A percentile compares a stretch with the other conserved stretches of the same genome.
These are phyloP conservation scores for Aspergillus sp. DNA, from an alignment of 2,329 filamentous ascomycete species.

Conservation along the genomic window DNA sequence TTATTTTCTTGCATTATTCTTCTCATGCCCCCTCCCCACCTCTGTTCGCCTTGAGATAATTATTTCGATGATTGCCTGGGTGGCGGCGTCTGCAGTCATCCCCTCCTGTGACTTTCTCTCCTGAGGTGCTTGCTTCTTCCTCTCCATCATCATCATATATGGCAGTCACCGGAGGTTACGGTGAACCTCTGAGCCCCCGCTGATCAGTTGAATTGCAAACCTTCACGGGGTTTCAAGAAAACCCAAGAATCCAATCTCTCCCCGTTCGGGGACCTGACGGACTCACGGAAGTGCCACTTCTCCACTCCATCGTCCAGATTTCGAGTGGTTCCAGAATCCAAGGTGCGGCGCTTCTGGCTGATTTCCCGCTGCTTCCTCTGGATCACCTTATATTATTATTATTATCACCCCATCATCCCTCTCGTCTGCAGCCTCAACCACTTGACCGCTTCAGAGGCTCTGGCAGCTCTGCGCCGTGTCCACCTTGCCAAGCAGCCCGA, in stretches of 20 bases:
- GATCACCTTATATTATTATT: neutral
- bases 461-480: slow-evolving; percentile 1
- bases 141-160: neutral
- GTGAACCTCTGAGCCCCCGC: neutral
- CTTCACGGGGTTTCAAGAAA: neutral
- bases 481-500: slow-evolving; percentile 3
- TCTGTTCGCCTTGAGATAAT: slow-evolving; percentile 8
- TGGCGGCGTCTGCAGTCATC: slow-evolving; percentile 22
- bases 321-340: too few relatives aligned
- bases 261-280: slow-evolving; percentile 2
- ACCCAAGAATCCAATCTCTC: neutral
- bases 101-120: slow-evolving; percentile 11
- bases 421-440: neutral
- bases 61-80: slow-evolving; percentile 16
- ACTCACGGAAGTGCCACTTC: neutral
- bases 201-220: slow-evolving; percentile 4
- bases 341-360: slow-evolving; percentile 3
- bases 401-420: neutral
- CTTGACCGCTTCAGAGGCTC: slow-evolving; percentile 11
- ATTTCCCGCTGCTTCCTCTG: neutral
- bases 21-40: neutral
- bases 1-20: neutral
- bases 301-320: neutral
- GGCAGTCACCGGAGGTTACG: neutral
- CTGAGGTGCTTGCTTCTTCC: neutral